Evolutionary conservation across 2,329 filamentous ascomycete species (phyloP).

Genomic region (Paecilomyces formosus): DNA sequence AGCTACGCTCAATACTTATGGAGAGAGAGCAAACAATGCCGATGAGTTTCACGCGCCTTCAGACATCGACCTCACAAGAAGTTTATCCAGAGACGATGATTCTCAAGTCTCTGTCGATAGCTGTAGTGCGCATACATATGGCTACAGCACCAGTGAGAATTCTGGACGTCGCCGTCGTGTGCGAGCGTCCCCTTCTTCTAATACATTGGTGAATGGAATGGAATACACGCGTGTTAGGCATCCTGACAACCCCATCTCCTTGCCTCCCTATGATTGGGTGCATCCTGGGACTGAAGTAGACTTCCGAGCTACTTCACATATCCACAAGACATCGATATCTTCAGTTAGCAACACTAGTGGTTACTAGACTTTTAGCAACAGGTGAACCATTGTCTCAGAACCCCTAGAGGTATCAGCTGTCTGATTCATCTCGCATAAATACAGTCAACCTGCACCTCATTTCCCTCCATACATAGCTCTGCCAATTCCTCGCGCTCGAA

Average conservation of each 20-base stretch:
- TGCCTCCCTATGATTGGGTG: slow-evolving; percentile 12
- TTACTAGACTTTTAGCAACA: neutral
- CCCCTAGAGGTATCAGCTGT: neutral
- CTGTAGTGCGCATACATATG: slow-evolving; percentile 30
- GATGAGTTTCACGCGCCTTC: slow-evolving; percentile 13
- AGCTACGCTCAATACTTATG: slow-evolving; percentile 8
- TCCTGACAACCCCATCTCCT: slow-evolving; percentile 6
- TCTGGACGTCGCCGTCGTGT: slow-evolving; percentile 21
- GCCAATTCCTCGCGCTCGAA: too few species aligned
- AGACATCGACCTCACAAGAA: slow-evolving; percentile 9
- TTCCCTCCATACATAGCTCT: too few species aligned
- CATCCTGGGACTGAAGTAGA: slow-evolving; percentile 11
- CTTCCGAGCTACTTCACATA: neutral
- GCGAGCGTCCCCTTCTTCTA: slow-evolving; percentile 16
- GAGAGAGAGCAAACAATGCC: slow-evolving; percentile 10
- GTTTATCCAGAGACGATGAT: slow-evolving; percentile 13
- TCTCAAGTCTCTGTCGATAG: slow-evolving; percentile 18
- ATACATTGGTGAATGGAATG: slow-evolving; percentile 33
- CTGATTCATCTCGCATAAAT: too few species aligned
- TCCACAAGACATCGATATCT: neutral
- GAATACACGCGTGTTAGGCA: slow-evolving; percentile 29
- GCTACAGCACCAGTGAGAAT: slow-evolving; percentile 27
- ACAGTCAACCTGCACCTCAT: too few species aligned
- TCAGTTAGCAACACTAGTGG: neutral
- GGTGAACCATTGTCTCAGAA: neutral